phyloP scores from a whole-genome alignment of 345 rosid genomes.

The Microthlaspi erraticum region DNA sequence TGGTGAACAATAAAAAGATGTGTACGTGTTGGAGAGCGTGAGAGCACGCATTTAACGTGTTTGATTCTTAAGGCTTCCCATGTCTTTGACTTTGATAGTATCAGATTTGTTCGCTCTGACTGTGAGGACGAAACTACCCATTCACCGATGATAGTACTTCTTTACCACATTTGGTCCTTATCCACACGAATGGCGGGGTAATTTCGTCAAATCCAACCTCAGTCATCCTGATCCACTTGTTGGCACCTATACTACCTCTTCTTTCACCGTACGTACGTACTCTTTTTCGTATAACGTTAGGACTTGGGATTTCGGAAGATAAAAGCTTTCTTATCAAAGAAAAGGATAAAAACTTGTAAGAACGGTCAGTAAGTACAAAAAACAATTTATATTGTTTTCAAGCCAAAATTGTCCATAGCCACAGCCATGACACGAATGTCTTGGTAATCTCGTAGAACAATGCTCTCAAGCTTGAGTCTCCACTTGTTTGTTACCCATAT shows the following conservation, averaged over 20 bases:
- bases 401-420: neutral
- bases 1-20: constrained; percentile 33
- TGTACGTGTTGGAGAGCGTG: constrained; percentile 4
- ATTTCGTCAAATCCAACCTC: constrained; percentile 12
- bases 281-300: neutral
- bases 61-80: constrained; percentile 1
- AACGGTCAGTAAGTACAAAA: neutral
- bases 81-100: constrained; percentile 18
- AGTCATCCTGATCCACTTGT: constrained; percentile 17
- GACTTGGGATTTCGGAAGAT: neutral
- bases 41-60: constrained; percentile 34
- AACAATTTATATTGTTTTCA: neutral
- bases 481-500: no score
- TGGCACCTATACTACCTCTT: neutral
- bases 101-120: neutral
- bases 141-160: constrained; percentile 5
- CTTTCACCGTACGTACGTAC: neutral
- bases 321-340: neutral
- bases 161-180: neutral
- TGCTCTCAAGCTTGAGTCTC: no score
- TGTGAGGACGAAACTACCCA: constrained; percentile 31
- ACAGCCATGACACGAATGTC: no score
- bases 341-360: neutral
- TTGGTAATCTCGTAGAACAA: no score
- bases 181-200: constrained; percentile 15